A percentile compares a stretch with the other conserved stretches of the same genome.
phyloP scores from a whole-genome alignment of 805 yeast species.

The Diddensiella transvaalensis region DNA sequence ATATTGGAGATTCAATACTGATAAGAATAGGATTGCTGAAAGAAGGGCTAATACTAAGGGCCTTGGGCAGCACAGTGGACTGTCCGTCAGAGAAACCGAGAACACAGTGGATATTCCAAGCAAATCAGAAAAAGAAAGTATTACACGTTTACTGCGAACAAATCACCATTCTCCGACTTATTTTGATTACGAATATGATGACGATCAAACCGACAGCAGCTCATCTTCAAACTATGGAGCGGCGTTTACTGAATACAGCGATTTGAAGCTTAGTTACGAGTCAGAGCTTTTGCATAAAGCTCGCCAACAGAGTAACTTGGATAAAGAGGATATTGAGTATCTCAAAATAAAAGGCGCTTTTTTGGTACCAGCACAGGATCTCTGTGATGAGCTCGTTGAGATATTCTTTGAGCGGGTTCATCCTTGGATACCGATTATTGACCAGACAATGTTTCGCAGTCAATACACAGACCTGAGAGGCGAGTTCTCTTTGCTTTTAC shows the following conservation, averaged over 20 bases:
- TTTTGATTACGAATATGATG: neutral
- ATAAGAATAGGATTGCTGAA: neutral
- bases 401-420: constrained; percentile 26
- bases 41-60: neutral
- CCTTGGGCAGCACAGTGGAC: constrained; percentile 4
- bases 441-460: constrained; percentile 11
- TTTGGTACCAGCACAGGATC: constrained; percentile 53
- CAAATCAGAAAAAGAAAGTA: neutral
- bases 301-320: neutral
- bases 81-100: neutral
- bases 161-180: neutral
- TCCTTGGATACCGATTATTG: constrained; percentile 28
- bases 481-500: constrained; percentile 54
- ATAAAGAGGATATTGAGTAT: constrained; percentile 54
- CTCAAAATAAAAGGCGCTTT: constrained; percentile 64
- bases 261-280: neutral
- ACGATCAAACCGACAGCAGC: constrained; percentile 29
- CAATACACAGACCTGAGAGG: constrained; percentile 47
- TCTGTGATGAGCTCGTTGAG: constrained; percentile 43
- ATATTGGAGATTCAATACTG: neutral
- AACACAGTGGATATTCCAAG: neutral
- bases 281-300: neutral
- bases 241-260: constrained; percentile 8
- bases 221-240: constrained; percentile 34
- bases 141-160: neutral